Evolutionary conservation across 2,329 filamentous ascomycete genomes (phyloP), one percentile per base, ranked within the genome.

Genomic region (Epichloe sibirici): DNA sequence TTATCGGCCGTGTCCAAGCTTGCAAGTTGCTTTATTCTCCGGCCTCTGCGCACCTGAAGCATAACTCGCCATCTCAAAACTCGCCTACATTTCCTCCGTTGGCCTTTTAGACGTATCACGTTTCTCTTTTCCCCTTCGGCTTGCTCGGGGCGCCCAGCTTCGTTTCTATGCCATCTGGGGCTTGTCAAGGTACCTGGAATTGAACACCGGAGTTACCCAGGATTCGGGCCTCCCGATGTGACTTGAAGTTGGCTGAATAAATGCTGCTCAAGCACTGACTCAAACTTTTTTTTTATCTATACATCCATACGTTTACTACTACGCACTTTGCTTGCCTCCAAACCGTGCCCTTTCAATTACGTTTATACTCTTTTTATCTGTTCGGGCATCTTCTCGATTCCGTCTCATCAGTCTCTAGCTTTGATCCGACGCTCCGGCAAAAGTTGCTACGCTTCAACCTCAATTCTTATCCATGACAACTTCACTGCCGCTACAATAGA

Each of bases 1-100:
- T 45, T 37, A 49, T 49, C 40, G 49, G 51, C 42, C 31, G 25
- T 38, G 38, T 37, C 49, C 21, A 39, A 51, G 37, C 48, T 43
- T 9, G 17, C 17, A 21, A 21, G 17, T 21, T 21, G 39, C n/a
- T 46, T 35, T 11, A 3, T 35, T 39, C 9, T n/a, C 17, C 25
- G 28, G 15, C 40, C 15, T 31, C 28, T n/a, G 21, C 25, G n/a
- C 25, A 31, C 34, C 39, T 43, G 35, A 39, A 15, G 46, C 46
- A 48, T n/a, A 23, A 23, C 35, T 48, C 35, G 35, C 23, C 23
- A 13, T 23, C 39, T 37, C 25, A 49, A 49, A 43, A 43, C 13
- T 45, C 15, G 21, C 15, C 12, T 23, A 12, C 8, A 25, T 45
- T 31, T 35, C 34, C 25, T 34, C 31, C 2, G 3, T 15, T 15